Conservation (phyloP, 2,329 filamentous ascomycete genomes). For the Diaporthe caulivora region DNA sequence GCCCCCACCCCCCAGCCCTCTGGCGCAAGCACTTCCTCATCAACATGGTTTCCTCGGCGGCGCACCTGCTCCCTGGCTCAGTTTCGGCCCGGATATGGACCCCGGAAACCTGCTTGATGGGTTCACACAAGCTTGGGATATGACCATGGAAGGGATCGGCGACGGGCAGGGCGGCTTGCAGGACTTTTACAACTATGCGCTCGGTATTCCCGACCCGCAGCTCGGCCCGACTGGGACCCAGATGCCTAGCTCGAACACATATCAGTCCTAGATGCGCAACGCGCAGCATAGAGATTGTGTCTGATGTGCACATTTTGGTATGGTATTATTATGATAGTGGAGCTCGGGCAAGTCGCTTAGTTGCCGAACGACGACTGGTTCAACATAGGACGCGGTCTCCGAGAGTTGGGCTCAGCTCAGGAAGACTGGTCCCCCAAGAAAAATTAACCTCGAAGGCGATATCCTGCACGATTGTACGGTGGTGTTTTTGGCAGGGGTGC, state of each 20-base stretch:
- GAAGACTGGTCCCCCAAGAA: neutral
- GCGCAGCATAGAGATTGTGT: neutral
- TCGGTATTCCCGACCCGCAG: slow-evolving; percentile 41
- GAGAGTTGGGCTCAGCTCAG: neutral
- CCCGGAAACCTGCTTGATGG: slow-evolving; percentile 53
- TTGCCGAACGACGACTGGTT: neutral
- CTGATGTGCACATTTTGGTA: neutral
- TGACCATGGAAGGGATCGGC: slow-evolving; percentile 54
- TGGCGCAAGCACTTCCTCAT: slow-evolving; percentile 36
- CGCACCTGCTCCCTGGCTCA: slow-evolving; percentile 48
- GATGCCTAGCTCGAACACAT: slow-evolving; percentile 34
- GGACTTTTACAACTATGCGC: slow-evolving; percentile 33
- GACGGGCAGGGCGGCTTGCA: slow-evolving; percentile 43
- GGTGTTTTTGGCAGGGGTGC: neutral
- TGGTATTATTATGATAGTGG: neutral
- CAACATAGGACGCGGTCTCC: neutral
- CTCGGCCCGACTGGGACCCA: slow-evolving; percentile 26
- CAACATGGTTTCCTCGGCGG: slow-evolving; percentile 37
- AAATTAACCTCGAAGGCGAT: neutral
- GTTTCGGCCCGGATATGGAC: slow-evolving; percentile 50
- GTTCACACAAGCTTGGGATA: slow-evolving; percentile 58
- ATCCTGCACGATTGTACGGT: neutral
- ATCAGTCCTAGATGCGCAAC: slow-evolving; percentile 25
- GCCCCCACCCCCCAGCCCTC: slow-evolving; percentile 40
- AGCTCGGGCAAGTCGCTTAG: neutral